Evolutionary conservation across 345 rosid genomes (phyloP).

Genomic region (Euphorbia tirucalli): DNA sequence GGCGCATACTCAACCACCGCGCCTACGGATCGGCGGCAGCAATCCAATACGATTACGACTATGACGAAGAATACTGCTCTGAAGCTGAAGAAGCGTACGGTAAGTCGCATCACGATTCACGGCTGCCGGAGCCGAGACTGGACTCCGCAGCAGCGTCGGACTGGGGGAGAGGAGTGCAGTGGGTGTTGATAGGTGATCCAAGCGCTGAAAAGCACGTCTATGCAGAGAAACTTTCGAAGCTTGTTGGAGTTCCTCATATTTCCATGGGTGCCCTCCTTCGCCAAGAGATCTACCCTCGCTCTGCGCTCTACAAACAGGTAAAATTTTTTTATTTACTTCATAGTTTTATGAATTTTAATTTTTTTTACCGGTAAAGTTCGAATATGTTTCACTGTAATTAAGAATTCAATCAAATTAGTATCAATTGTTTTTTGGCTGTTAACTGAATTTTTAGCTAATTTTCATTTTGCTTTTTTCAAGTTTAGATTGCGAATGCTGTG

Average conservation of each 20-base stretch:
- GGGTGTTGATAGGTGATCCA: conserved; percentile 88
- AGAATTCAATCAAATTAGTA: background rate
- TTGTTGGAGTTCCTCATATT: conserved; percentile 84
- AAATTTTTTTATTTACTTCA: background rate
- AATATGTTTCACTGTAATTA: background rate
- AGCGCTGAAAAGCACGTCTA: conserved; percentile 68
- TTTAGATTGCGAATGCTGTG: conserved; percentile 54
- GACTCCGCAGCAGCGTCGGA: conserved; percentile 40
- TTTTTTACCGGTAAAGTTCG: background rate
- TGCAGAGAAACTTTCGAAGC: conserved; percentile 77
- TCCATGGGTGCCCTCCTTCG: conserved; percentile 86
- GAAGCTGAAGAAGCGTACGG: conserved; percentile 3
- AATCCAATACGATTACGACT: conserved; percentile 39
- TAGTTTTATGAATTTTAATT: background rate
- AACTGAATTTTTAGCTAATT: background rate
- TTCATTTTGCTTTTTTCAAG: background rate
- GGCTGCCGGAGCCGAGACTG: conserved; percentile 14
- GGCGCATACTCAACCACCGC: conserved; percentile 19
- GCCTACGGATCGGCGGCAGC: conserved; percentile 70
- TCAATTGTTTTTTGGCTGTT: background rate
- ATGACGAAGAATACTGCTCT: conserved; percentile 20
- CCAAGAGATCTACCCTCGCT: conserved; percentile 74
- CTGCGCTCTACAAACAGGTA: conserved; percentile 75
- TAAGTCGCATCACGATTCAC: background rate
- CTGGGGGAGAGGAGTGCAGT: conserved; percentile 78